Base-by-base conservation (phyloP, 768 basidiomycete species). In the Suillus americanus region DNA sequence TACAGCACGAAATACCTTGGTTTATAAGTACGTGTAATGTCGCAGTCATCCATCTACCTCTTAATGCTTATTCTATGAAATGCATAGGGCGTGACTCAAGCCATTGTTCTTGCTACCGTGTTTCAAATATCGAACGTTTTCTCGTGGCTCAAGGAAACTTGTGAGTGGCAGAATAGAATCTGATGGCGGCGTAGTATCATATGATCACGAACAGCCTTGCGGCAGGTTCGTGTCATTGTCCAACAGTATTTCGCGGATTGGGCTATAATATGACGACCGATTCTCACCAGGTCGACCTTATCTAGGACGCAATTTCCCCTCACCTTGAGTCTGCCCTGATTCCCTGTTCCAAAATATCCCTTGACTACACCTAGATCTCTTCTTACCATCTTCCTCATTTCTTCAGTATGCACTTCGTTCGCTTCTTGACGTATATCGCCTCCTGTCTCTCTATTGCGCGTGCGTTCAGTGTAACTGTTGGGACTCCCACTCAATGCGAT, bases 361-460 rank as follows among this genome's bases (percentile, higher is more conserved):
- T 23, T 57, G 55, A 57, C 37, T 16, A 13, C 14, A 1, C 23
- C 55, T n/a, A 7, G n/a, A 45, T 54, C 61, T 18, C 64, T 38
- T 48, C 64, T 65, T 25, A 61, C 60, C 50, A 40, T 60, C 64
- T 60, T 40, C 13, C 6, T 67, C 66, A 46, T 69, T 66, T 48
- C 67, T 65, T 64, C 66, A 67, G 61, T 60, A 75, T 77, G 74
- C 68, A 65, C 66, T 68, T 68, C 72, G 65, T 71, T 66, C 65
- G 57, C 0, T 61, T 70, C 40, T 61, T 74, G 35, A 16, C 57
- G 64, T 69, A 45, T 62, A 65, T 67, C 72, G 64, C 73, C 62
- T 53, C 20, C 9, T 43, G 18, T 43, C 43, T 43, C 4, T 43
- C 43, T 43, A 8, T 43, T 43, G 18, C 43, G 43, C 43, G 43